These are phyloP conservation scores for Dactylellina cionopaga DNA, from an alignment of 2,329 filamentous ascomycete species.

Conservation along the genomic window DNA sequence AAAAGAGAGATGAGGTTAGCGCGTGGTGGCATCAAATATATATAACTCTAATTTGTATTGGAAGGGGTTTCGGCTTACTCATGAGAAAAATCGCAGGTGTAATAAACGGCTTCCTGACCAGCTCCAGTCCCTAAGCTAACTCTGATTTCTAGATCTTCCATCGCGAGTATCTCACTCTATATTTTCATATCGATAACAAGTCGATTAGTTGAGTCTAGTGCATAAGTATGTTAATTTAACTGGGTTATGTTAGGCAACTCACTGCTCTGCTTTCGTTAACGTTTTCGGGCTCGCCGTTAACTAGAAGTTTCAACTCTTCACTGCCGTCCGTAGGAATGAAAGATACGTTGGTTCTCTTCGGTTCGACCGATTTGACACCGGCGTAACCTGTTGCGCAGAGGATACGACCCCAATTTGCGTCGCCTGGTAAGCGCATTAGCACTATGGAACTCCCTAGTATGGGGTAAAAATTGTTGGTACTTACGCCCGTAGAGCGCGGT, in stretches of 20 bases:
- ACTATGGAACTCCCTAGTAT: background rate
- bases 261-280: conserved; percentile 81
- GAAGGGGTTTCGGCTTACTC: conserved; percentile 69
- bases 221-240: background rate
- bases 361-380: conserved; percentile 72
- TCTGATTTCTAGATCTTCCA: conserved; percentile 81
- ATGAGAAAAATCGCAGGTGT: conserved; percentile 88
- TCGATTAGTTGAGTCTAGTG: background rate
- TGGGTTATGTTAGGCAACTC: background rate
- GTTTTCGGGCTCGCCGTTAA: conserved; percentile 80
- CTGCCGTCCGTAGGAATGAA: conserved; percentile 83
- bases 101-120: conserved; percentile 75
- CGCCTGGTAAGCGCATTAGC: conserved; percentile 65
- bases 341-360: conserved; percentile 78
- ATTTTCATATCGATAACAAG: background rate
- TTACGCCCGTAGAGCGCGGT: conserved; percentile 84
- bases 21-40: no score
- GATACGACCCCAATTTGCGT: conserved; percentile 98
- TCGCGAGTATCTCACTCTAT: conserved; percentile 73
- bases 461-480: background rate
- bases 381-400: conserved; percentile 92
- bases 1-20: conserved; percentile 41
- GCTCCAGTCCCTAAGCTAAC: conserved; percentile 75
- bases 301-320: conserved; percentile 77
- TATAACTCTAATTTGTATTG: conserved; percentile 53